Conservation (phyloP, 805 yeast genomes). For the Hanseniaspora mollemarum region DNA sequence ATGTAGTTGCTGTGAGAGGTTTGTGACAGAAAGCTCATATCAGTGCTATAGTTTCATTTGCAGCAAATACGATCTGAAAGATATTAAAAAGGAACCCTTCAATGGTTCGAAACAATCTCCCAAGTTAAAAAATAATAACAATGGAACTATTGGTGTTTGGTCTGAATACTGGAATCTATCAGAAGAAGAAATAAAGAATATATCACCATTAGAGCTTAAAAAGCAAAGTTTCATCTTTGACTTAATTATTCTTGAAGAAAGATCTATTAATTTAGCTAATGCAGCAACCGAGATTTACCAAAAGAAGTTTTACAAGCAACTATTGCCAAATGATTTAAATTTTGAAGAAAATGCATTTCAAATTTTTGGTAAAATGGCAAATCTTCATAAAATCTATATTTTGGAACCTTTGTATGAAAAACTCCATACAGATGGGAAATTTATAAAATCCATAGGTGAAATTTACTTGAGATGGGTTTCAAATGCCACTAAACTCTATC, state of each 20-base stretch:
- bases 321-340: conserved; percentile 41
- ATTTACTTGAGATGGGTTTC: conserved; percentile 55
- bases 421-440: conserved; percentile 52
- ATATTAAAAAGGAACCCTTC: background rate
- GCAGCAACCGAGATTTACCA: conserved; percentile 53
- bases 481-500: conserved; percentile 43
- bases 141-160: conserved; percentile 43
- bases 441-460: conserved; percentile 51
- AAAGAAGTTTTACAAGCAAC: conserved; percentile 32
- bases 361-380: conserved; percentile 45
- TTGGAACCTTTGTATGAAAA: conserved; percentile 49
- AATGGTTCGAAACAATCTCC: background rate
- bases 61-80: background rate
- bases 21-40: conserved; percentile 5
- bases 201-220: conserved; percentile 43
- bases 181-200: conserved; percentile 40
- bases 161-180: conserved; percentile 54
- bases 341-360: conserved; percentile 50
- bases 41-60: conserved; percentile 10
- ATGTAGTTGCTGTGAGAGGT: conserved; percentile 7
- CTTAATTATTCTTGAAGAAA: conserved; percentile 57
- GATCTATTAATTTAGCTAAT: conserved; percentile 54
- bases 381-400: conserved; percentile 42
- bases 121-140: conserved; percentile 16
- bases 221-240: conserved; percentile 70